Conservation (phyloP, 352 stramenopile genomes). For the Albugo laibachii region DNA sequence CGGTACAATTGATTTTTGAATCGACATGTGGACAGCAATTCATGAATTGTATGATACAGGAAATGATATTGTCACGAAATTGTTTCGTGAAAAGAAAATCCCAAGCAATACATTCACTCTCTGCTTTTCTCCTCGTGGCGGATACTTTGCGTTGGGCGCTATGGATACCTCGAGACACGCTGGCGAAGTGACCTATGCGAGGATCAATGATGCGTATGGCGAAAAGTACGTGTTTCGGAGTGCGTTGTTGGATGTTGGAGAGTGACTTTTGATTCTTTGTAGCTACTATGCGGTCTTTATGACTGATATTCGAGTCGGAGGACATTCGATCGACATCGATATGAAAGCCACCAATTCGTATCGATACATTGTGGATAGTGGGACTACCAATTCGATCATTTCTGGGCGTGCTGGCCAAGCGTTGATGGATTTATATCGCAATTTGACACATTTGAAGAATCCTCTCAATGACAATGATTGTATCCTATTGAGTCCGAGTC, state of each 20-base stretch:
- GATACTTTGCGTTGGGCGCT: slow-evolving; percentile 42
- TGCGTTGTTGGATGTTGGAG: neutral
- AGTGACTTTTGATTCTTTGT: slow-evolving; percentile 5
- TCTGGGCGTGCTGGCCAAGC: slow-evolving; percentile 22
- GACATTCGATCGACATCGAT: slow-evolving; percentile 30
- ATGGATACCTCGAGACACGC: slow-evolving; percentile 26
- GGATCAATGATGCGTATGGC: slow-evolving; percentile 16
- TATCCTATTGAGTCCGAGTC: neutral
- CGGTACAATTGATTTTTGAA: slow-evolving; percentile 7
- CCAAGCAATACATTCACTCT: slow-evolving; percentile 53
- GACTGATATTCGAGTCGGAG: slow-evolving; percentile 39
- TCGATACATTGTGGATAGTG: slow-evolving; percentile 70
- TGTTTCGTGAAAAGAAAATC: slow-evolving; percentile 66
- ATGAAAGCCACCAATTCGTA: slow-evolving; percentile 18
- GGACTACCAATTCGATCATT: slow-evolving; percentile 69
- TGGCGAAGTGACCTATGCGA: slow-evolving; percentile 30
- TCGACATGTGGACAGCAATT: neutral
- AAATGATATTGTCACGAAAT: slow-evolving; percentile 51
- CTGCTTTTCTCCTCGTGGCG: slow-evolving; percentile 49
- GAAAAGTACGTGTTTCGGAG: slow-evolving; percentile 10
- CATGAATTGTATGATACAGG: slow-evolving; percentile 11
- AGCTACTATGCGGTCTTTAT: slow-evolving; percentile 51
- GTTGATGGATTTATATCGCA: slow-evolving; percentile 34
- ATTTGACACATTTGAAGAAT: slow-evolving; percentile 22
- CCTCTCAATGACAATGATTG: slow-evolving; percentile 19